Evolutionary conservation across 176 grass and related monocot species (phyloP), one percentile per base, ranked within the genome.

Genomic region (Metroxylon sagu): DNA sequence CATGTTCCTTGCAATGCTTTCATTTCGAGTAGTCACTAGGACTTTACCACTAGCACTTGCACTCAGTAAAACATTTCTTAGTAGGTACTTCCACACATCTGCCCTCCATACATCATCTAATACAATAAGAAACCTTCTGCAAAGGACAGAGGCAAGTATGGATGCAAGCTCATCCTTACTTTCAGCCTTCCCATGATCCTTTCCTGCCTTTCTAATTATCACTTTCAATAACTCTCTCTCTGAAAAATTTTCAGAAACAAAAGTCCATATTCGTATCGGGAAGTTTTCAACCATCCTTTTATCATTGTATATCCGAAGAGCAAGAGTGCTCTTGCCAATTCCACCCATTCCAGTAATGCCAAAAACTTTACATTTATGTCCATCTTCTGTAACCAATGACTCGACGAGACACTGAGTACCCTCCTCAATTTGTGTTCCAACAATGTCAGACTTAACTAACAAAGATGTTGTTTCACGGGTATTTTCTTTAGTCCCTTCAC

Each of bases 301-400:
- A 5, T 89, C 66, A 26, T 78, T 55, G 53, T 73, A 95, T 75
- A 95, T 77, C 76, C 57, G 79, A 64, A 65, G 73, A 43, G 82
- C 85, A 78, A 95, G 76, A 0, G 74, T 86, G 0, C 82, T 89
- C 83, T 95, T 95, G 48, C 85, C 90, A 6, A 95, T 84, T 27
- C 82, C 90, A 52, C 69, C 76, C 0, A 64, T 70, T 3, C 90
- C 90, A 18, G 81, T 59, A 52, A 95, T 63, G 51, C 71, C 89
- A 10, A 88, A 89, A 48, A 85, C 52, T 25, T 85, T 77, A 56
- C 79, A 85, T 67, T 86, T 86, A 56, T 89, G 83, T 70, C 86
- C 79, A 48, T 71, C 83, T 52, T 79, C 74, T 49, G 68, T 80
- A 17, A 89, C 27, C 67, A 95, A 74, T 53, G 70, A 78, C 16